Percentiles rank a stretch among this genome's conserved stretches.
phyloP scores from a whole-genome alignment of 1,139 yeast genomes.

The Saccharomycopsis hybrid region DNA sequence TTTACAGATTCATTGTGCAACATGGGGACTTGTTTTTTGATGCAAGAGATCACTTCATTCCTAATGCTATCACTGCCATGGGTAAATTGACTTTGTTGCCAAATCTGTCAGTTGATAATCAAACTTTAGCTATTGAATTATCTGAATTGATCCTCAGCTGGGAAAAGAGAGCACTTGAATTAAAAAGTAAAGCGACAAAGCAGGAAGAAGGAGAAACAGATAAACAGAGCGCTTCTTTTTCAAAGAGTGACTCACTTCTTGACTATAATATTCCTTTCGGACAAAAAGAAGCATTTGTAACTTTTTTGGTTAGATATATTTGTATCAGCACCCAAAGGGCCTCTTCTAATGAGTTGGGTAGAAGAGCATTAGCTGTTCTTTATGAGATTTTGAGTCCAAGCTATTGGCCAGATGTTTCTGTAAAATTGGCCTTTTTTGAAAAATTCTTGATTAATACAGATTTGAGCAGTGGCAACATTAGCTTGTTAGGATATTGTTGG shows the following conservation, averaged over 20 bases:
- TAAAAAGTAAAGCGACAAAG: neutral
- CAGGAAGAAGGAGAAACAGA: neutral
- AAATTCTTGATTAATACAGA: slow-evolving; percentile 27
- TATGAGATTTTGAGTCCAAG: slow-evolving; percentile 65
- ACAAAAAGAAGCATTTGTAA: slow-evolving; percentile 87
- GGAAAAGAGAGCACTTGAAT: slow-evolving; percentile 52
- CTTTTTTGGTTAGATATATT: slow-evolving; percentile 79
- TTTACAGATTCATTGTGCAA: slow-evolving; percentile 83
- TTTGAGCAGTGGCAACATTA: slow-evolving; percentile 30
- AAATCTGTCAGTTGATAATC: slow-evolving; percentile 76
- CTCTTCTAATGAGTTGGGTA: slow-evolving; percentile 76
- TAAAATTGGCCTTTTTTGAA: slow-evolving; percentile 75
- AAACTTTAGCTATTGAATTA: slow-evolving; percentile 77
- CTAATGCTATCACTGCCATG: slow-evolving; percentile 90
- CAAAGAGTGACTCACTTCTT: slow-evolving; percentile 3
- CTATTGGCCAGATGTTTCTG: slow-evolving; percentile 83
- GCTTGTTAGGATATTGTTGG: slow-evolving; percentile 74
- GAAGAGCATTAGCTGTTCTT: slow-evolving; percentile 69
- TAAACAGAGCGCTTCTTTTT: neutral
- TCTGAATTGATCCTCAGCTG: slow-evolving; percentile 82
- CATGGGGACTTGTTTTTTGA: slow-evolving; percentile 81
- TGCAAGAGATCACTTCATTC: slow-evolving; percentile 83
- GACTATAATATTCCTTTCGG: slow-evolving; percentile 62
- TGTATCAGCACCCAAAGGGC: slow-evolving; percentile 85
- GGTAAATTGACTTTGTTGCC: slow-evolving; percentile 82